Evolutionary conservation across 192 early-diverging fungal species (phyloP), one percentile per base, ranked within the genome.

Genomic region (Coemansia sp.): DNA sequence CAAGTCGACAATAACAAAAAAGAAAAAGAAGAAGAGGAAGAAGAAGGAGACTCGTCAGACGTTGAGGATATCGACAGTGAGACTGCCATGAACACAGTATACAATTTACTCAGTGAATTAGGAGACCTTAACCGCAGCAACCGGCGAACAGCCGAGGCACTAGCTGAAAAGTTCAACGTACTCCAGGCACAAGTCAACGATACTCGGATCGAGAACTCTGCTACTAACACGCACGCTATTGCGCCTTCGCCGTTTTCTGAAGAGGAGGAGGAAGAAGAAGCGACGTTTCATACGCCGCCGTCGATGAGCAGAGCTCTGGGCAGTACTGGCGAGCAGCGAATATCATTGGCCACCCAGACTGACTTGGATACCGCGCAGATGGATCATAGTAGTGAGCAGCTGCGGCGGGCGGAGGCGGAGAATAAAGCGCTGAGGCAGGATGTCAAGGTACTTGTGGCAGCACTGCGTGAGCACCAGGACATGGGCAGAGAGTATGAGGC

Each of bases 71-170:
- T 84, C 33, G 78, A 84, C 52, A 70, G 64, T 15, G 77, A 73
- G 31, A 84, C 82, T 1, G 82, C 82, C 3, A 76, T 79, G 29
- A 84, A 80, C 66, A 84, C 82, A 3, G 64, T 84, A 34, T 84
- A 84, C 63, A 84, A 84, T 36, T 54, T 84, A 3, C 68, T 84
- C 31, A 79, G 62, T 27, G 78, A 84, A 60, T 69, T 84, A 3
- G 78, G 77, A n/a, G 82, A 77, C 60, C 57, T 84, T 16, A 84
- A 84, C 71, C 64, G 74, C 20, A 74, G 70, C 74, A 84, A 84
- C 65, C 67, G 82, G 36, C 65, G 68, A 31, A 70, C 68, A 1
- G 82, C 82, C 47, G 77, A 84, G 41, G 38, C 40, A 6, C 49
- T 84, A 42, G 71, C 78, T 5, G 75, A 79, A n/a, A 63, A 74